phyloP scores from a whole-genome alignment of 441 rosid genomes.

The Jatropha multifida region DNA sequence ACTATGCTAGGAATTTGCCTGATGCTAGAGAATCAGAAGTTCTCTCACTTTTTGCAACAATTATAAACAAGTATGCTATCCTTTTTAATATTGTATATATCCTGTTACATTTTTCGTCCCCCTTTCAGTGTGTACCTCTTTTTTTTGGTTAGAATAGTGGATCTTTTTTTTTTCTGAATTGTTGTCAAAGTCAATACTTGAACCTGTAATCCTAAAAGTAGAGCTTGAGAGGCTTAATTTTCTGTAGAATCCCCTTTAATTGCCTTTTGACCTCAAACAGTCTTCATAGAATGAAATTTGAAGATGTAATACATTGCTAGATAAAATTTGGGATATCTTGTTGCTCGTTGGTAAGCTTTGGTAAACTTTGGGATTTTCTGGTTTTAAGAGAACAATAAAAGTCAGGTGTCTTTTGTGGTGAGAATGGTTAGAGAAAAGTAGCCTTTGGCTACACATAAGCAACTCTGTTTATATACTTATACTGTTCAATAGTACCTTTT shows the following conservation, averaged over 20 bases:
- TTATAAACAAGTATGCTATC: slow-evolving; percentile 79
- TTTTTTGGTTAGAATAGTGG: too few species aligned
- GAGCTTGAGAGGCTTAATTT: background rate
- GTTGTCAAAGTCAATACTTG: background rate
- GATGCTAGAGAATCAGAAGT: slow-evolving; percentile 99
- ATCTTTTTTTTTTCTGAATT: background rate
- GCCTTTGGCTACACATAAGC: background rate
- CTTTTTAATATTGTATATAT: background rate
- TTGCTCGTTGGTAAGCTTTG: background rate
- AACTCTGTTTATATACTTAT: background rate
- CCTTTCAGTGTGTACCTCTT: background rate
- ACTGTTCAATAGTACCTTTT: background rate
- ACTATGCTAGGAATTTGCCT: slow-evolving; percentile 96
- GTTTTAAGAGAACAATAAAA: background rate
- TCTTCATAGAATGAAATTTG: background rate
- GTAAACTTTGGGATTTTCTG: background rate
- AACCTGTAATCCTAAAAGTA: background rate
- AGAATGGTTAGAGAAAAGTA: background rate
- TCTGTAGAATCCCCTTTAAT: background rate
- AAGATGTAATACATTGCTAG: background rate
- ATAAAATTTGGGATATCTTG: background rate
- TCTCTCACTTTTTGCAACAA: slow-evolving; percentile 97
- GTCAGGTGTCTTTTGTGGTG: too few species aligned
- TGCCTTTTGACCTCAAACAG: background rate
- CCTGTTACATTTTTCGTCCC: background rate